phyloP scores from a whole-genome alignment of 1,284 basidiomycete species.

The Schizophyllum commune region DNA sequence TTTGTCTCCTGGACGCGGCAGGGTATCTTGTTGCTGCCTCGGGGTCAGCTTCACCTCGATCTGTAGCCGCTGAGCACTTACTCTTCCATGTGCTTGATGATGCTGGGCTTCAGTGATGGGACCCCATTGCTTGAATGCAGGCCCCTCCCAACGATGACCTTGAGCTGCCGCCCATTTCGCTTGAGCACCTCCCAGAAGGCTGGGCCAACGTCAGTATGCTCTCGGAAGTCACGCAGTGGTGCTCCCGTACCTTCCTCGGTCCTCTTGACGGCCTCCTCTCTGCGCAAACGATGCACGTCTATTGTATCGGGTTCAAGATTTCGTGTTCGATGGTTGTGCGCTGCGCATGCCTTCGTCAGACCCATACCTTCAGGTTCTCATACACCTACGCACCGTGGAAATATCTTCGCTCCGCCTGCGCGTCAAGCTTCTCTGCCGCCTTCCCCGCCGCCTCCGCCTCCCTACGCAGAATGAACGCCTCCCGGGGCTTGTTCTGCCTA shows the following conservation, averaged over 20 bases:
- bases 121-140: slow-evolving; percentile 62
- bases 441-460: slow-evolving; percentile 27
- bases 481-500: slow-evolving; percentile 23
- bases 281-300: slow-evolving; percentile 74
- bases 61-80: slow-evolving; percentile 17
- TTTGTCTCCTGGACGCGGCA: background rate
- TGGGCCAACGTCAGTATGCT: slow-evolving; percentile 8
- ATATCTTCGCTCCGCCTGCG: slow-evolving; percentile 32
- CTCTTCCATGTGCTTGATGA: slow-evolving; percentile 61
- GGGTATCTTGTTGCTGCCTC: no score
- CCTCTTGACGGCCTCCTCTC: slow-evolving; percentile 58
- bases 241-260: slow-evolving; percentile 57
- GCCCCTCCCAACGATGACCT: slow-evolving; percentile 75
- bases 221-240: slow-evolving; percentile 40
- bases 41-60: no score
- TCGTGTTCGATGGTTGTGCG: slow-evolving; percentile 34
- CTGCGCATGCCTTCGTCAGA: slow-evolving; percentile 20
- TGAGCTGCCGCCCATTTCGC: slow-evolving; percentile 29
- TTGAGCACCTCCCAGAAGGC: background rate
- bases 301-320: slow-evolving; percentile 34
- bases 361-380: background rate
- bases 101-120: slow-evolving; percentile 69
- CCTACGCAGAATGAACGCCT: slow-evolving; percentile 28
- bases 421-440: slow-evolving; percentile 27
- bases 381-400: slow-evolving; percentile 26